Base-by-base conservation (phyloP, 148 eudicot genomes). In the Arctostaphylos glauca region DNA sequence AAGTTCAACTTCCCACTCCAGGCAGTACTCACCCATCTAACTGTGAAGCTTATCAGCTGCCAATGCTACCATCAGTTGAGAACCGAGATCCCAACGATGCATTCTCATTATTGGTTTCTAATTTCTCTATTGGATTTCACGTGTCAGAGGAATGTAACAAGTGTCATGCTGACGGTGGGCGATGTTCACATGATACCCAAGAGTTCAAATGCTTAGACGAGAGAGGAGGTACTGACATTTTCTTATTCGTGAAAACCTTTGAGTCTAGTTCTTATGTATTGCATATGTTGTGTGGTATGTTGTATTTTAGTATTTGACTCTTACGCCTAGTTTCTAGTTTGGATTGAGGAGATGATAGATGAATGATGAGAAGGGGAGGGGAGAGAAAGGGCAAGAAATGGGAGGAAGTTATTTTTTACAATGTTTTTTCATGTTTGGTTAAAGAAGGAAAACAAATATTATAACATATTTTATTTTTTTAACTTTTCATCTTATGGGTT, bases 1-100 rank as follows among this genome's bases (percentile, higher is more conserved):
- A 13, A 53, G 16, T 15, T 60, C n/a, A 6, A 60, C 13, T 53
- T 46, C 31, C n/a, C 9, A 1, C 6, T 43, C 3, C 5, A 66
- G 13, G 2, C 15, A 14, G 21, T 53, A n/a, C n/a, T 6, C 14
- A 64, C 71, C 83, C 48, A 2, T 9, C 4, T 6, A 43, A 10
- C 46, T 84, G 84, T 47, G 38, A 15, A 46, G 48, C 14, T 52
- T 53, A 81, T 75, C 70, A 68, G 6, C 49, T 81, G 18, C 86
- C 86, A 6, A 2, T 72, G 43, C 8, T 31, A 43, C 8, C 12
- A 23, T 18, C 50, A 9, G 2, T 3, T 2, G 5, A 3, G 7
- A 13, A 60, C 5, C 19, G 16, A 9, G 6, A 82, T 74, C 4
- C n/a, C 23, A 48, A 3, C 10, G 75, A 78, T 41, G 23, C 58